Evolutionary conservation across 2,329 filamentous ascomycete species (phyloP), one percentile per base, ranked within the genome.

Genomic region (Hypoxylon sp.): DNA sequence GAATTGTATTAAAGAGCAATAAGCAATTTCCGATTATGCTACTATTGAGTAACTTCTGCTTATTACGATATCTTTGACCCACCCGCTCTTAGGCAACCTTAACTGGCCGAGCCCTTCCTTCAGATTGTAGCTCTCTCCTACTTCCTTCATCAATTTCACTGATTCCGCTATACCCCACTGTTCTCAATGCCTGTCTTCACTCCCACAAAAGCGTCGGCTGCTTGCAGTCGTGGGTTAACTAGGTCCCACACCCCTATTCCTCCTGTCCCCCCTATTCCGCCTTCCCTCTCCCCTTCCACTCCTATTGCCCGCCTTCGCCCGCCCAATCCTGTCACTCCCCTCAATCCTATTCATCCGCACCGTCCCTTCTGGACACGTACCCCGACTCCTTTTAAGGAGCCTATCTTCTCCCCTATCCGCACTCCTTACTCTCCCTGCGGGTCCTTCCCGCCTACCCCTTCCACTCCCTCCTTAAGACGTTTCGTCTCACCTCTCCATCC

Each of bases 191-290:
- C 50, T 16, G 19, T 41, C 4, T 45, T 57, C 21, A 62, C 61
- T 39, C 54, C 64, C 39, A 54, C 55, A 16, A 67, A 62, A 62
- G 51, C 47, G 54, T 67, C 67, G 67, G 67, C 67, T 67, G 60
- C 54, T 67, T 54, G 64, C 64, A 67, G 67, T 69, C 67, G 67
- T 69, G 67, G 67, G 67, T 47, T 67, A 67, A 69, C 54, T 69
- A 30, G 57, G 67, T 69, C 67, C 67, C 67, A 67, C 67, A 64
- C 16, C 34, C 50, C 48, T 37, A 21, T 45, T 27, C 37, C 53
- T 25, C 58, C 43, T 58, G 6, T 65, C 39, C 39, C 45, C 14
- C 29, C 27, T 41, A 50, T 43, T 25, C 41, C 41, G 4, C 46
- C 21, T 51, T 54, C 52, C 37, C 43, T 45, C 8, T 43, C 41